These are phyloP conservation scores for Chlorella variabilis DNA, from an alignment of 163 green algal species.

Conservation along the genomic window DNA sequence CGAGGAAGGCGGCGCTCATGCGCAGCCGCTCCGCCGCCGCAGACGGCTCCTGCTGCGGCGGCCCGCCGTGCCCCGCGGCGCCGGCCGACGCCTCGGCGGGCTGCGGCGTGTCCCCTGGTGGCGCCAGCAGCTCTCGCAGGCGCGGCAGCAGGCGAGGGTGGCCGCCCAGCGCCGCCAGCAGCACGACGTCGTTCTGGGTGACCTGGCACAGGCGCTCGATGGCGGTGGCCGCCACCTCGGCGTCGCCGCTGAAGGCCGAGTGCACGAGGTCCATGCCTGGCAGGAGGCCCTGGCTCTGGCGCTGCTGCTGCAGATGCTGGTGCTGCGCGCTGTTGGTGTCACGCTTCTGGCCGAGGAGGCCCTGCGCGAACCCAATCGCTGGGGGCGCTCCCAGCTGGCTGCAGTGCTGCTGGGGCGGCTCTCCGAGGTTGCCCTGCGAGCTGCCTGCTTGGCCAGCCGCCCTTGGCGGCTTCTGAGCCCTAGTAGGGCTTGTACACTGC, in stretches of 20 bases:
- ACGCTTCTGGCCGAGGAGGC: too few species aligned
- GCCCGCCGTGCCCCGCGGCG: not conserved
- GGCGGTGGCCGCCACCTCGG: not conserved
- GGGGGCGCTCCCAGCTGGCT: too few species aligned
- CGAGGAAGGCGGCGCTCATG: conserved; percentile 15
- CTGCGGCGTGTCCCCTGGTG: not conserved
- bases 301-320: too few species aligned
- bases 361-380: too few species aligned
- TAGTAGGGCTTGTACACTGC: too few species aligned
- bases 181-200: not conserved
- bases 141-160: conserved; percentile 12
- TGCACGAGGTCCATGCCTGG: not conserved
- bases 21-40: conserved; percentile 6
- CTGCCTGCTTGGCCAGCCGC: too few species aligned
- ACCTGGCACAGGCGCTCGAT: conserved; percentile 4
- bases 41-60: not conserved
- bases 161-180: not conserved
- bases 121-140: not conserved
- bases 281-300: too few species aligned
- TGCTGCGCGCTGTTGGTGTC: too few species aligned
- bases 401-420: too few species aligned
- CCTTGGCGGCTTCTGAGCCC: too few species aligned
- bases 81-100: not conserved
- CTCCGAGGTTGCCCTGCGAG: too few species aligned
- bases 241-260: not conserved